Percentiles rank a stretch among this genome's conserved stretches.
These are phyloP conservation scores for Pyrenophora tritici-repentis DNA, from an alignment of 2,329 filamentous ascomycete genomes.

Conservation along the genomic window DNA sequence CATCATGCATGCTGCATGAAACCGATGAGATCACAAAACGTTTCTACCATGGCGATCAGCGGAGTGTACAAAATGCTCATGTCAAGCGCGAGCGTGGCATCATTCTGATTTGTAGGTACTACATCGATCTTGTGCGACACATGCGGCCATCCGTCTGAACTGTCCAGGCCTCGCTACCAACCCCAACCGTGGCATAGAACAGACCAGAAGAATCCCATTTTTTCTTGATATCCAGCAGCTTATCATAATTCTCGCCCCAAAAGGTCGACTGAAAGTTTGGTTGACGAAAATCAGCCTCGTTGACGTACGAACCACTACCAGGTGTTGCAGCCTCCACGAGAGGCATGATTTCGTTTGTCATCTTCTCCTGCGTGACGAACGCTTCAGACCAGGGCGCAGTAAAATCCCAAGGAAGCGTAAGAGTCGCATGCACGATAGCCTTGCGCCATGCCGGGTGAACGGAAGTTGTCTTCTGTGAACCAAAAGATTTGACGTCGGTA, in stretches of 20 bases:
- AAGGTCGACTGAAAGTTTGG: constrained; percentile 29
- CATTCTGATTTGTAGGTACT: too few species aligned
- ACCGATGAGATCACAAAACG: too few species aligned
- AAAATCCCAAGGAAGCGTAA: constrained; percentile 27
- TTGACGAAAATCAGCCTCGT: constrained; percentile 33
- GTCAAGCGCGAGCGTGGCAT: too few species aligned
- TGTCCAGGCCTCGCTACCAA: constrained; percentile 36
- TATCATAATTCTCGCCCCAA: constrained; percentile 32
- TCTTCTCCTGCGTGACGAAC: constrained; percentile 19
- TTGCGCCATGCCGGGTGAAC: constrained; percentile 32
- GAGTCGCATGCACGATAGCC: constrained; percentile 23
- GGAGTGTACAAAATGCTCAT: too few species aligned
- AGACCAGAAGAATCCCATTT: constrained; percentile 37
- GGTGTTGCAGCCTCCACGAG: constrained; percentile 26
- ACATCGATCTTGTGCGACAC: constrained; percentile 11
- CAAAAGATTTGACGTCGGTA: constrained; percentile 18
- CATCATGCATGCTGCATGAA: too few species aligned
- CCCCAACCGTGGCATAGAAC: constrained; percentile 36
- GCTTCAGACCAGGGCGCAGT: constrained; percentile 25
- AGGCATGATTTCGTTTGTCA: constrained; percentile 24
- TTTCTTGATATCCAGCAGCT: constrained; percentile 32
- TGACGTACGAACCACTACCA: constrained; percentile 29
- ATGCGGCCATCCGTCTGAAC: constrained; percentile 17
- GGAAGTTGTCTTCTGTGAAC: constrained; percentile 20
- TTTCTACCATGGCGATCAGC: too few species aligned